Conservation (phyloP, 306 rosid genomes). For the Sphenostylis stenocarpa region DNA sequence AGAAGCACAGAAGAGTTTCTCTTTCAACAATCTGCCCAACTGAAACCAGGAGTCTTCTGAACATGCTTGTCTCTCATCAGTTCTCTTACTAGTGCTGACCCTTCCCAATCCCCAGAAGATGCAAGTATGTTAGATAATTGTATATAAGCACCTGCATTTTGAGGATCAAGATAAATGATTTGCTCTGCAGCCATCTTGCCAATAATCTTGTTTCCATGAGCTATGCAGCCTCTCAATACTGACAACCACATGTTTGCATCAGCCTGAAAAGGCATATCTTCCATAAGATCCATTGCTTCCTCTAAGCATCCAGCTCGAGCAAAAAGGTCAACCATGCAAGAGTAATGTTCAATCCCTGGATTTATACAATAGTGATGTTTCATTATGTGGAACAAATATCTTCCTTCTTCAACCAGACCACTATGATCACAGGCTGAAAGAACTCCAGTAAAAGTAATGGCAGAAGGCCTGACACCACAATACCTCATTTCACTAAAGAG, state of each 20-base stretch:
- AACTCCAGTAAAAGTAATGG: conserved; percentile 62
- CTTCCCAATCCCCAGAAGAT: conserved; percentile 73
- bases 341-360: conserved; percentile 64
- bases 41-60: conserved; percentile 60
- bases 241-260: conserved; percentile 70
- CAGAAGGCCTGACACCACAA: conserved; percentile 56
- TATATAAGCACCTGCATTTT: conserved; percentile 63
- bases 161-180: conserved; percentile 63
- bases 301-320: conserved; percentile 63
- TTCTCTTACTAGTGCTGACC: conserved; percentile 60
- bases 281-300: conserved; percentile 62
- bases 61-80: conserved; percentile 53
- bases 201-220: conserved; percentile 52
- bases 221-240: conserved; percentile 70
- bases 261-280: conserved; percentile 63
- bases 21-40: conserved; percentile 64
- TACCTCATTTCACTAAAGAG: conserved; percentile 62
- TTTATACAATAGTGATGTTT: conserved; percentile 47
- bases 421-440: conserved; percentile 79
- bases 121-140: conserved; percentile 75
- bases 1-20: not conserved
- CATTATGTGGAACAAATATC: conserved; percentile 57
- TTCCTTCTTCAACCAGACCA: conserved; percentile 75
- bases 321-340: conserved; percentile 73
- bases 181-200: conserved; percentile 62